Percentiles rank a stretch among this genome's conserved stretches.
phyloP scores from a whole-genome alignment of 345 rosid species.

The Brassica incana region DNA sequence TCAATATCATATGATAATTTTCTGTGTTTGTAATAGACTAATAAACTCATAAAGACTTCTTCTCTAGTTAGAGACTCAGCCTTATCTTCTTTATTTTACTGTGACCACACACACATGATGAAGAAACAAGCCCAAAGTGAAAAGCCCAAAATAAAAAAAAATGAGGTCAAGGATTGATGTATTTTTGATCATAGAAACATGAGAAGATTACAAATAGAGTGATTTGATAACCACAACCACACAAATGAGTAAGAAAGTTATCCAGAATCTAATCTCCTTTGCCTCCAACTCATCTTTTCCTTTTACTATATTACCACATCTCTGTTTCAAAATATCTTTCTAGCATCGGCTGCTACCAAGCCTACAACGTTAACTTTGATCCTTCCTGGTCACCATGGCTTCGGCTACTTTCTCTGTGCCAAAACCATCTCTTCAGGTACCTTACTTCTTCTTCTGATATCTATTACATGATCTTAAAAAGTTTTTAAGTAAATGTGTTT shows the following conservation, averaged over 20 bases:
- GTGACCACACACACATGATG: background rate
- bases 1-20: slow-evolving; percentile 11
- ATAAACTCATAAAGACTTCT: background rate
- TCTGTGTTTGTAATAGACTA: background rate
- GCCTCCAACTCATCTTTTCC: slow-evolving; percentile 29
- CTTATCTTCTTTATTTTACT: too few species aligned
- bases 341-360: slow-evolving; percentile 17
- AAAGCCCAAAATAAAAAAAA: slow-evolving; percentile 27
- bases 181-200: slow-evolving; percentile 30
- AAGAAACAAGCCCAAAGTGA: background rate
- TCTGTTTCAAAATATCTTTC: slow-evolving; percentile 3
- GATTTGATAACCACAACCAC: slow-evolving; percentile 33
- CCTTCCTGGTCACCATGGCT: slow-evolving; percentile 55
- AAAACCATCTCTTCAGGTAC: slow-evolving; percentile 83
- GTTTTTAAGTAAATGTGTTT: slow-evolving; percentile 1
- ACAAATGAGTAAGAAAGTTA: slow-evolving; percentile 47
- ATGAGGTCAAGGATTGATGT: background rate
- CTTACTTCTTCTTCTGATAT: background rate
- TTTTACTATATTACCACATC: slow-evolving; percentile 28
- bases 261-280: slow-evolving; percentile 79
- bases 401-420: slow-evolving; percentile 79
- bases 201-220: slow-evolving; percentile 16
- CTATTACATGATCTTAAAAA: background rate
- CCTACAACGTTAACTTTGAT: slow-evolving; percentile 3
- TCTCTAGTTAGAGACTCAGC: background rate